phyloP scores from a whole-genome alignment of 2,329 filamentous ascomycete genomes.

The Fusarium pseudocircinatum region DNA sequence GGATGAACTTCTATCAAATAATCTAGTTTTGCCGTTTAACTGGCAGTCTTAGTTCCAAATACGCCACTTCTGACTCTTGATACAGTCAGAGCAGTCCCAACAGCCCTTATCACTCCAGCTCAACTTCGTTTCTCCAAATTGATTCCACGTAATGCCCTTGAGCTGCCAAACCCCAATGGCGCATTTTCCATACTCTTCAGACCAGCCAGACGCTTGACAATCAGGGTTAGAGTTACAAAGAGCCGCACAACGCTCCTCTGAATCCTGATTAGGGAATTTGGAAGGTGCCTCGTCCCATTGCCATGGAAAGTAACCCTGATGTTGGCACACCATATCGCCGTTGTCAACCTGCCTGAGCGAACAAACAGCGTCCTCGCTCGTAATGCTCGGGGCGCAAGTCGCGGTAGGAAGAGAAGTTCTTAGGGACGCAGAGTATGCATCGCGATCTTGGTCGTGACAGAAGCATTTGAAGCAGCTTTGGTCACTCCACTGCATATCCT shows the following conservation, averaged over 20 bases:
- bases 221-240: slow-evolving; percentile 13
- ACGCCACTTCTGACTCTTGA: slow-evolving; percentile 3
- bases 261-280: slow-evolving; percentile 6
- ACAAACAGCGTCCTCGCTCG: background rate
- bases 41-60: background rate
- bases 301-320: slow-evolving; percentile 6
- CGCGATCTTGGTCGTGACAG: background rate
- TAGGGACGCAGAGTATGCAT: background rate
- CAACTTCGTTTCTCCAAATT: background rate
- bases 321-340: background rate
- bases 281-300: background rate
- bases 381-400: background rate
- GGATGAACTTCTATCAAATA: too few relatives aligned
- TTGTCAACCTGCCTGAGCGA: background rate
- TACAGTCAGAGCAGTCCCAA: slow-evolving; percentile 13
- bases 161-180: background rate
- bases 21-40: background rate
- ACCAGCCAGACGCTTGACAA: background rate
- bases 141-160: background rate
- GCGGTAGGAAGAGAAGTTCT: background rate
- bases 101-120: slow-evolving; percentile 17
- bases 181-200: background rate
- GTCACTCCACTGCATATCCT: background rate
- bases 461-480: slow-evolving; percentile 13
- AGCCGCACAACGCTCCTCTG: background rate